Conservation (phyloP, 225 moss, liverwort and hornwort genomes). For the Climacium dendroides region DNA sequence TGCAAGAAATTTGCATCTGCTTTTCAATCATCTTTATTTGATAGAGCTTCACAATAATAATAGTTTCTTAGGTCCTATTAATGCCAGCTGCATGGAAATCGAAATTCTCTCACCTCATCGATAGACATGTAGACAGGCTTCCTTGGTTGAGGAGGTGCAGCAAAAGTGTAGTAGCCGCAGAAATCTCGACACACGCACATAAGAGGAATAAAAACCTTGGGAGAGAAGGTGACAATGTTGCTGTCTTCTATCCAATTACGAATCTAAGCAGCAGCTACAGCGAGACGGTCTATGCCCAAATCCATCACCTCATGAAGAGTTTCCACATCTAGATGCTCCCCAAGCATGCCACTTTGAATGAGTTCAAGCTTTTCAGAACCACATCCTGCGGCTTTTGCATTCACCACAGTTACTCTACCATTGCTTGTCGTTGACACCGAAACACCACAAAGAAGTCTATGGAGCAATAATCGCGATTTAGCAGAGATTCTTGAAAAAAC, state of each 20-base stretch:
- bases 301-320: constrained; percentile 29
- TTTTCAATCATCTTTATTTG: background rate
- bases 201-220: constrained; percentile 91
- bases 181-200: constrained; percentile 84
- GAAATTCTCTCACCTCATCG: constrained; percentile 35
- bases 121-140: constrained; percentile 64
- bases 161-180: constrained; percentile 91
- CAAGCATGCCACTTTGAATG: constrained; percentile 40
- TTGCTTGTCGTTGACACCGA: background rate
- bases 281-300: constrained; percentile 28
- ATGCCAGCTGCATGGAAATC: background rate
- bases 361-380: constrained; percentile 21
- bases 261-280: constrained; percentile 54
- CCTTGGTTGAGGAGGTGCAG: constrained; percentile 55
- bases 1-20: background rate
- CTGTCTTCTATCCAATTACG: constrained; percentile 55
- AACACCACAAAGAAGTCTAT: background rate
- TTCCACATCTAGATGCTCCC: constrained; percentile 47
- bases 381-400: background rate
- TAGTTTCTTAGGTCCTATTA: background rate
- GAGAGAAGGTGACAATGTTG: constrained; percentile 66
- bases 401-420: background rate
- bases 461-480: background rate
- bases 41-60: background rate
- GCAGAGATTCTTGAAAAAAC: background rate